Conservation (phyloP, 2,329 filamentous ascomycete genomes). For the Ascochyta clinopodiicola region DNA sequence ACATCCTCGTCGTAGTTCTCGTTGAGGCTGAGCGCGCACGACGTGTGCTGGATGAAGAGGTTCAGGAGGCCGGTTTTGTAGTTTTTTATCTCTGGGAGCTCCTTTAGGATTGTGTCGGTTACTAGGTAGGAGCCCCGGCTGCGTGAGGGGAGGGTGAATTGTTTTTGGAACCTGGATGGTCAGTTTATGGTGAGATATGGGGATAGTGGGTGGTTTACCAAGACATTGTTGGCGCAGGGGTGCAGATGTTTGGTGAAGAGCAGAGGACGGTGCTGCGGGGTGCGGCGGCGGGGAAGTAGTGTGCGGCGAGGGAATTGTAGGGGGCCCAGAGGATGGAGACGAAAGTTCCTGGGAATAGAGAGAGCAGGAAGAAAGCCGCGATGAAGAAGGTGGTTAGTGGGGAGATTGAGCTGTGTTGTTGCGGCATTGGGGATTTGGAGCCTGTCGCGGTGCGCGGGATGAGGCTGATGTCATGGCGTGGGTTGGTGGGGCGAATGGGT, state of each 20-base stretch:
- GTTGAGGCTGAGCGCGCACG: conserved; percentile 87
- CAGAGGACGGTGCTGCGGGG: conserved; percentile 32
- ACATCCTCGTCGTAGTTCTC: conserved; percentile 91
- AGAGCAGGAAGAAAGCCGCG: conserved; percentile 56
- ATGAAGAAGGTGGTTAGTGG: conserved; percentile 54
- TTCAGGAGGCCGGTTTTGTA: conserved; percentile 80
- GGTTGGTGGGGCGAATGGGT: conserved; percentile 9
- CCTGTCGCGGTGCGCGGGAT: conserved; percentile 6
- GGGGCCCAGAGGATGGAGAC: conserved; percentile 49
- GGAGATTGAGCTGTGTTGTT: conserved; percentile 38
- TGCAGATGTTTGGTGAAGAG: conserved; percentile 37
- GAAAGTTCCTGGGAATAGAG: conserved; percentile 59
- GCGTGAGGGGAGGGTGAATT: conserved; percentile 77
- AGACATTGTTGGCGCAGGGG: conserved; percentile 35
- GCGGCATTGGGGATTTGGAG: conserved; percentile 7
- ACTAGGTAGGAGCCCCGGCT: conserved; percentile 88
- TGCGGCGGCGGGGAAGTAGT: conserved; percentile 27
- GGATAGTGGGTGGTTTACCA: conserved; percentile 28
- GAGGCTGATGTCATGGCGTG: conserved; percentile 21
- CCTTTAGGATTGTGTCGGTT: conserved; percentile 73
- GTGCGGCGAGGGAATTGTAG: conserved; percentile 36
- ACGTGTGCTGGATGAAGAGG: conserved; percentile 95
- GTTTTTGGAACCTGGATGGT: conserved; percentile 70
- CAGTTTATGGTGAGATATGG: not conserved
- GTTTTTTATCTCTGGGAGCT: conserved; percentile 77